Evolutionary conservation across 305 asterid genomes (phyloP), one percentile per base, ranked within the genome.

Genomic region (Solanum hybrid): DNA sequence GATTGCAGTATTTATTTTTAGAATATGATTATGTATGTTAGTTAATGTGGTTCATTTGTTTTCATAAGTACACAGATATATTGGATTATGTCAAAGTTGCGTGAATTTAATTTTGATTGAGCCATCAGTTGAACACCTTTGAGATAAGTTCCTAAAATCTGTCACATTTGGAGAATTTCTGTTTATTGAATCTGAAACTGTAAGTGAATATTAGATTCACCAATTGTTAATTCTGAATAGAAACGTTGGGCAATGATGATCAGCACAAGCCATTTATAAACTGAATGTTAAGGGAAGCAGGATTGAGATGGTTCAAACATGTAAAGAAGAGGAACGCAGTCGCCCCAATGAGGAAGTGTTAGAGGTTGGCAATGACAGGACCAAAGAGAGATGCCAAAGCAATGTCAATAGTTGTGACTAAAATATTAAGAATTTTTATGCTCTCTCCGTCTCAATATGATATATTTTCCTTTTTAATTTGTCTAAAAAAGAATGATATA

Each of bases 1-100:
- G 94, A 92, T 90, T 94, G 91, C 87, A 66, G 77, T 88, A 80
- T 90, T 93, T 93, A 80, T 93, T 90, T 93, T 92, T 93, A 92
- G 95, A 93, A 90, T 92, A 87, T 91, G 79, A 93, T 92, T 90
- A 34, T 91, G 88, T 87, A 85, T 90, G 81, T 84, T 93, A 89
- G 90, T 92, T 92, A 90, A 86, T 91, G 92, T 91, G 92, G 93
- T 90, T 94, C 91, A 42, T 42, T 42, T 42, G 20, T 42, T 42
- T 5, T 42, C 56, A 42, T 42, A 42, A 13, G 6, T 42, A 42
- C 6, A 42, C 56, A 42, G 17, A 42, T 42, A 42, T 42, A 42
- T 42, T 13, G 56, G 56, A 42, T 42, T 13, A 13, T 42, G 56
- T 42, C 56, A 42, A 42, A 42, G 6, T 42, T 42, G 56, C 56